Percentiles rank a stretch among this genome's conserved stretches.
phyloP scores from a whole-genome alignment of 495 filamentous ascomycete genomes.

The Penicillium dipodomyicola region DNA sequence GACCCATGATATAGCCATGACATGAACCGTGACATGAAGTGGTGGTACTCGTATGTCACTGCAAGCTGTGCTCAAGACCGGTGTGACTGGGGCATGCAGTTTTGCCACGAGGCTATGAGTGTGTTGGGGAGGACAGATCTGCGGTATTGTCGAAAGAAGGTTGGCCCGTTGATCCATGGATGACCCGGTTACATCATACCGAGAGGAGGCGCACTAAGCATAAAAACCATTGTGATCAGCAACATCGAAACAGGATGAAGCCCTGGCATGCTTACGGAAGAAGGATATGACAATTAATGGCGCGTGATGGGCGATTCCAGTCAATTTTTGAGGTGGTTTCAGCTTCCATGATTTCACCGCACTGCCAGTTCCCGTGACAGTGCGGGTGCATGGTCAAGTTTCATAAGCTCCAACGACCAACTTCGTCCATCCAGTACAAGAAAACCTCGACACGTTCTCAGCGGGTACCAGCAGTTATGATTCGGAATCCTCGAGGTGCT shows the following conservation, averaged over 20 bases:
- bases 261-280: too few species aligned
- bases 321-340: neutral
- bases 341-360: neutral
- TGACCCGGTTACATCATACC: neutral
- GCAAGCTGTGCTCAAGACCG: too few species aligned
- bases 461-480: neutral
- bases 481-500: neutral
- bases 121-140: too few species aligned
- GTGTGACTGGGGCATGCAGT: too few species aligned
- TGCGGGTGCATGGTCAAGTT: neutral
- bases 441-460: neutral
- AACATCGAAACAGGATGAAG: neutral
- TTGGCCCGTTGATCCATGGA: neutral
- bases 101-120: too few species aligned
- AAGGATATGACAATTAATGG: neutral
- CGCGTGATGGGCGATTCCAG: neutral
- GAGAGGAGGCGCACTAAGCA: neutral
- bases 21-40: too few species aligned
- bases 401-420: neutral
- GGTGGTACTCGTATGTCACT: too few species aligned
- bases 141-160: neutral
- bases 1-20: too few species aligned
- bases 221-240: neutral
- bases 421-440: neutral
- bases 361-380: neutral